These are phyloP conservation scores for Ramularia endophylla DNA, from an alignment of 2,329 filamentous ascomycete species.

Conservation along the genomic window DNA sequence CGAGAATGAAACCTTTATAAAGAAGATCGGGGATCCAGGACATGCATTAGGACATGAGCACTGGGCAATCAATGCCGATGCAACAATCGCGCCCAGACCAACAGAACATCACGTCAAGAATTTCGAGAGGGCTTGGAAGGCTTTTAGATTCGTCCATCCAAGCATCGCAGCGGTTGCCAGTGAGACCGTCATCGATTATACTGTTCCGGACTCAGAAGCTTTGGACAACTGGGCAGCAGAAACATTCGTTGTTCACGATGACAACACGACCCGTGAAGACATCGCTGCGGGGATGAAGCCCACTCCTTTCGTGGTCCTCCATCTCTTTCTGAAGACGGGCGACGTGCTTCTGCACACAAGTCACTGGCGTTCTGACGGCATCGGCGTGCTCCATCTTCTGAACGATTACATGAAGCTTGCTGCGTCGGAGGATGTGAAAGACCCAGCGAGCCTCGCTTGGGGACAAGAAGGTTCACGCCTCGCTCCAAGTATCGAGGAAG, in stretches of 20 bases:
- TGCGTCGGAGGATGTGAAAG: background rate
- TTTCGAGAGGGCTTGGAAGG: background rate
- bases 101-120: background rate
- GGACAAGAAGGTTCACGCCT: too few species aligned
- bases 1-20: too few species aligned
- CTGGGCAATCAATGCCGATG: slow-evolving; percentile 3
- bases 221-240: background rate
- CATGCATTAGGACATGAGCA: too few species aligned
- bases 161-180: slow-evolving; percentile 1
- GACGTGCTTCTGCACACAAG: background rate
- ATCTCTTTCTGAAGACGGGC: background rate
- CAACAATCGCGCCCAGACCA: background rate
- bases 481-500: too few species aligned
- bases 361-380: slow-evolving; percentile 2
- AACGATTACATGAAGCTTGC: background rate
- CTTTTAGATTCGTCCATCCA: background rate
- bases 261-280: background rate
- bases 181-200: background rate
- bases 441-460: too few species aligned
- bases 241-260: slow-evolving; percentile 1
- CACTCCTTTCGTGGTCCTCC: background rate
- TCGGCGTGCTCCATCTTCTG: slow-evolving; percentile 1
- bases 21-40: too few species aligned
- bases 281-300: background rate
- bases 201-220: background rate